Evolutionary conservation across 2,329 filamentous ascomycete species (phyloP).

Genomic region (Colletotrichum coccodes): DNA sequence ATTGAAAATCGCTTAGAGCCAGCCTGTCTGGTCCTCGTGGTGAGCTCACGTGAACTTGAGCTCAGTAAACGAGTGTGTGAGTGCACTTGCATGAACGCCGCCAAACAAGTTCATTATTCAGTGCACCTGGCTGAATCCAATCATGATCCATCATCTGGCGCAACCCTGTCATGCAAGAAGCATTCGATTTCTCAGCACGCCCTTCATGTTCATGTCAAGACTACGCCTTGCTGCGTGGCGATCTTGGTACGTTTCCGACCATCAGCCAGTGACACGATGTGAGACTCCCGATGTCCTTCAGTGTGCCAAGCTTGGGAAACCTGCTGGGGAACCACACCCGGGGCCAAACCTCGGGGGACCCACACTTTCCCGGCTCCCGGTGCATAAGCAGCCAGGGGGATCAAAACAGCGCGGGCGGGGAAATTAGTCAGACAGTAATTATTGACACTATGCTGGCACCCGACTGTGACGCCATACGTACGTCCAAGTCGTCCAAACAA

Average conservation of each 20-base stretch:
- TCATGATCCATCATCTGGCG: neutral
- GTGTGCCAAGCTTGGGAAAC: too few relatives aligned
- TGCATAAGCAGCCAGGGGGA: neutral
- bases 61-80: neutral
- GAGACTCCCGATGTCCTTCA: neutral
- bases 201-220: neutral
- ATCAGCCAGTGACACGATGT: constrained; percentile 10
- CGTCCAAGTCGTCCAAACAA: neutral
- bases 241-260: neutral
- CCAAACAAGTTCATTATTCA: neutral
- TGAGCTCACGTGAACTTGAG: neutral
- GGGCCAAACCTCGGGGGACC: too few relatives aligned
- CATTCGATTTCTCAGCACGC: neutral
- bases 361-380: neutral
- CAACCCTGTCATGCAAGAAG: neutral
- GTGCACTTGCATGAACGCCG: neutral
- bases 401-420: neutral
- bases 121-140: neutral
- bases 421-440: neutral
- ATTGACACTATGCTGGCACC: neutral
- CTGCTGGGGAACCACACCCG: neutral
- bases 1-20: too few relatives aligned
- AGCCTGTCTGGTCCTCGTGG: neutral
- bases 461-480: constrained; percentile 19
- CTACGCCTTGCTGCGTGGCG: neutral